phyloP scores from a whole-genome alignment of 2,329 filamentous ascomycete genomes.

The Epichloe hybrida region DNA sequence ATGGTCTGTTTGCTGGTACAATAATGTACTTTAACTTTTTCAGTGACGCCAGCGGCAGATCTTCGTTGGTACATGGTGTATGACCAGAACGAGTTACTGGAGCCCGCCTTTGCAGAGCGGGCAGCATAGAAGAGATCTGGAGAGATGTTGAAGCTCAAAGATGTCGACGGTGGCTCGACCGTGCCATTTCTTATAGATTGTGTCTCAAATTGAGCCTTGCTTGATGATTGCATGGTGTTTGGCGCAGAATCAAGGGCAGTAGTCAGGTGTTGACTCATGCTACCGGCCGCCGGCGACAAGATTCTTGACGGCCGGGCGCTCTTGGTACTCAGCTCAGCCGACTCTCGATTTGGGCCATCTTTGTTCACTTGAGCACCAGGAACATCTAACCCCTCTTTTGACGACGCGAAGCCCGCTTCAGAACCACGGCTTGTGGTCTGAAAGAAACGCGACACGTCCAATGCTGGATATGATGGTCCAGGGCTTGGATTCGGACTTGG shows the following conservation, averaged over 20 bases:
- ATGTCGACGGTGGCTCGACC: conserved; percentile 14
- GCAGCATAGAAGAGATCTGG: conserved; percentile 26
- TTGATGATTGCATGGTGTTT: not conserved
- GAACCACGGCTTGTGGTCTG: conserved; percentile 6
- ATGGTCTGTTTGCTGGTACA: conserved; percentile 55
- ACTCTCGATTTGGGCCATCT: not conserved
- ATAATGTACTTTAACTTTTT: conserved; percentile 60
- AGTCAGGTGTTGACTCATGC: not conserved
- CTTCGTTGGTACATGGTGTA: conserved; percentile 52
- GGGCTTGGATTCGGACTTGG: conserved; percentile 8
- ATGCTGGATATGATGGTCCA: conserved; percentile 12
- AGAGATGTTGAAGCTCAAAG: conserved; percentile 18
- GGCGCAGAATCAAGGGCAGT: not conserved
- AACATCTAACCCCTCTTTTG: not conserved
- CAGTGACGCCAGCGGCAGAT: conserved; percentile 23
- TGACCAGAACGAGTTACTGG: conserved; percentile 49
- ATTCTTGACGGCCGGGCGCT: not conserved
- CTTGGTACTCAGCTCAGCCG: not conserved
- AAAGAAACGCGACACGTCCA: conserved; percentile 15
- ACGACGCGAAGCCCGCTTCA: not conserved
- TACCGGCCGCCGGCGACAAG: not conserved
- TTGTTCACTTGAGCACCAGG: not conserved
- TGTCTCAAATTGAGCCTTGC: not conserved
- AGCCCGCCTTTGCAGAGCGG: conserved; percentile 29
- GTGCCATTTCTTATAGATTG: no score